Percentiles rank a stretch among this genome's conserved stretches.
Conservation (phyloP, 345 rosid species). For the Brassica juncea region DNA sequence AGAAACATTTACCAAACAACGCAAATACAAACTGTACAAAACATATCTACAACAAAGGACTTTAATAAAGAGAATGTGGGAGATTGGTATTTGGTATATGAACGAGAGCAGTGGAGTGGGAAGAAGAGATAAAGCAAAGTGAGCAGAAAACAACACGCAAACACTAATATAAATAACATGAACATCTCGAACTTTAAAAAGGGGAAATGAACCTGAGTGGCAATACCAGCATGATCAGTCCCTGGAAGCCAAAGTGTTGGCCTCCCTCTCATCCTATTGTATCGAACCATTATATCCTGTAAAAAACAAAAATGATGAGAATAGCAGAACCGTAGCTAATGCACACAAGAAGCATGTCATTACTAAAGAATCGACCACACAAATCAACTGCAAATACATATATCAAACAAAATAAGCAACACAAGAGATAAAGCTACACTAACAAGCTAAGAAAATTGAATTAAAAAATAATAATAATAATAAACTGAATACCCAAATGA, state of each 20-base stretch:
- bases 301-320: slow-evolving; percentile 12
- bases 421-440: slow-evolving; percentile 1
- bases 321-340: slow-evolving; percentile 15
- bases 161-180: background rate
- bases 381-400: background rate
- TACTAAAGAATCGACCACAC: background rate
- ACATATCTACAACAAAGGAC: slow-evolving; percentile 1
- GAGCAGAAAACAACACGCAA: background rate
- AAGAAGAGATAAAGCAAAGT: background rate
- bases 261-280: slow-evolving; percentile 88
- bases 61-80: background rate
- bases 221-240: slow-evolving; percentile 98
- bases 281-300: slow-evolving; percentile 76
- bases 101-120: slow-evolving; percentile 14
- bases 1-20: slow-evolving; percentile 12
- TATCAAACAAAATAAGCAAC: background rate
- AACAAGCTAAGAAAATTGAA: slow-evolving; percentile 26
- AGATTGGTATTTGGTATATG: background rate
- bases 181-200: slow-evolving; percentile 17
- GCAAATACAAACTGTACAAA: background rate
- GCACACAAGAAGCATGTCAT: slow-evolving; percentile 9
- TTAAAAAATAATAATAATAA: background rate
- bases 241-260: slow-evolving; percentile 99
- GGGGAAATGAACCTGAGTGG: slow-evolving; percentile 75
- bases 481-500: slow-evolving; percentile 37